Conservation (phyloP, 1,284 basidiomycete genomes). For the Phaffia rhodozyma region DNA sequence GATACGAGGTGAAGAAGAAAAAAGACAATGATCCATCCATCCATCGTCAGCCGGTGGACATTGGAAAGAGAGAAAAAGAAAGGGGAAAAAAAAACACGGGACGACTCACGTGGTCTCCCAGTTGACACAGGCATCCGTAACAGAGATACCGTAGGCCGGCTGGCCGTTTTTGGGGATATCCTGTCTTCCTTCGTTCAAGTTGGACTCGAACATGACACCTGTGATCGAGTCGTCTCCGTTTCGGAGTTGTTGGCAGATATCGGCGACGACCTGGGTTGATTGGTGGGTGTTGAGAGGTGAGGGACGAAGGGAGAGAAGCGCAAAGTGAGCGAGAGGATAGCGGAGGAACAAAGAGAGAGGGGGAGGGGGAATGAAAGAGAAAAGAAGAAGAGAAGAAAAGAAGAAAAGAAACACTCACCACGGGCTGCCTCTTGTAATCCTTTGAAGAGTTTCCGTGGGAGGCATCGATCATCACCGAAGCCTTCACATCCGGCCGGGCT, state of each 20-base stretch:
- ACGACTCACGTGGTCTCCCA: slow-evolving; percentile 59
- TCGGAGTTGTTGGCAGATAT: slow-evolving; percentile 64
- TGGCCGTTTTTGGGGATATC: slow-evolving; percentile 55
- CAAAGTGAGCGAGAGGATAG: too few species aligned
- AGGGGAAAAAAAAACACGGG: background rate
- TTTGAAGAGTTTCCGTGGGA: slow-evolving; percentile 72
- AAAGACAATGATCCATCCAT: background rate
- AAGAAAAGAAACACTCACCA: slow-evolving; percentile 32
- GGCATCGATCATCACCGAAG: slow-evolving; percentile 40
- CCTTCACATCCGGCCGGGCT: slow-evolving; percentile 39
- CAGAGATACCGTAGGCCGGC: slow-evolving; percentile 59
- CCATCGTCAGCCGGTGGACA: background rate
- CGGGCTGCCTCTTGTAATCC: slow-evolving; percentile 80
- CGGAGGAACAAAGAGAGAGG: too few species aligned
- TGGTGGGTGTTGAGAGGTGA: too few species aligned
- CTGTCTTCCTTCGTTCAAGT: slow-evolving; percentile 78
- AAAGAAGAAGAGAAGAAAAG: background rate
- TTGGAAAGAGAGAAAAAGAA: background rate
- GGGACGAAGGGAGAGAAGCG: too few species aligned
- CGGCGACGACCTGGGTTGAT: slow-evolving; percentile 43
- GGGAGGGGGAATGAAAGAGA: background rate
- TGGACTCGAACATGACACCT: slow-evolving; percentile 93
- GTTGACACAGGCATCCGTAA: slow-evolving; percentile 67
- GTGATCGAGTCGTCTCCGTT: slow-evolving; percentile 70
- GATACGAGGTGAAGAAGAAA: slow-evolving; percentile 5